Evolutionary conservation across 257 asterid species (phyloP).

Genomic region (Paulownia fortunei): DNA sequence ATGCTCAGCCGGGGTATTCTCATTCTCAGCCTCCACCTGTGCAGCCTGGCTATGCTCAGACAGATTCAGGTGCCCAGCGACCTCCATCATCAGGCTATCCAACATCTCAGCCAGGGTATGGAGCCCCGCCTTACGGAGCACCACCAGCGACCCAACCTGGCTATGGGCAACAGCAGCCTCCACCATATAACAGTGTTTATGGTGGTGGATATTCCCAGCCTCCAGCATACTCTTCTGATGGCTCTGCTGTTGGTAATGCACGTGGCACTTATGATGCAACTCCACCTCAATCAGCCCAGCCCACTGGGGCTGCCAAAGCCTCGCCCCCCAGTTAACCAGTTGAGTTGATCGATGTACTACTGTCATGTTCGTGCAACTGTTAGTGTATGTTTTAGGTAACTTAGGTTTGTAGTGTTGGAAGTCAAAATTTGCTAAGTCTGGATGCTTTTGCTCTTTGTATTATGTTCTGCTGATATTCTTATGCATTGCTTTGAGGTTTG

Average conservation of each 20-base stretch:
- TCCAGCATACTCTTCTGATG: conserved; percentile 61
- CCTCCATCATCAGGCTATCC: conserved; percentile 49
- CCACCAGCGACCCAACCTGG: conserved; percentile 39
- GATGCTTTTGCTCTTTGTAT: background rate
- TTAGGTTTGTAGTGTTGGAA: conserved; percentile 9
- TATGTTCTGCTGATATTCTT: background rate
- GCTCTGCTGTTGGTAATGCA: conserved; percentile 41
- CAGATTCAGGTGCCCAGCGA: conserved; percentile 42
- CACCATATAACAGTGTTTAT: conserved; percentile 40
- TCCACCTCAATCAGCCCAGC: conserved; percentile 53
- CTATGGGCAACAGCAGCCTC: conserved; percentile 50
- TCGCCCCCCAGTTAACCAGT: conserved; percentile 55
- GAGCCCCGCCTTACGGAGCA: conserved; percentile 47
- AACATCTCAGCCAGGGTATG: conserved; percentile 53
- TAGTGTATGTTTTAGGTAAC: background rate
- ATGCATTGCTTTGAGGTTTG: background rate
- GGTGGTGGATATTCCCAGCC: conserved; percentile 66
- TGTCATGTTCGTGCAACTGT: background rate
- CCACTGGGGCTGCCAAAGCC: conserved; percentile 59
- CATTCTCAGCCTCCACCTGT: conserved; percentile 43
- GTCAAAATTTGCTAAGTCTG: background rate
- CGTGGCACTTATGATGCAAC: conserved; percentile 46
- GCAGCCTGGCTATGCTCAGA: conserved; percentile 42
- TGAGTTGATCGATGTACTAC: background rate
- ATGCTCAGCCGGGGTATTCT: conserved; percentile 54